Conservation (phyloP, 208 protist genomes). For the Crithidia expoeki region DNA sequence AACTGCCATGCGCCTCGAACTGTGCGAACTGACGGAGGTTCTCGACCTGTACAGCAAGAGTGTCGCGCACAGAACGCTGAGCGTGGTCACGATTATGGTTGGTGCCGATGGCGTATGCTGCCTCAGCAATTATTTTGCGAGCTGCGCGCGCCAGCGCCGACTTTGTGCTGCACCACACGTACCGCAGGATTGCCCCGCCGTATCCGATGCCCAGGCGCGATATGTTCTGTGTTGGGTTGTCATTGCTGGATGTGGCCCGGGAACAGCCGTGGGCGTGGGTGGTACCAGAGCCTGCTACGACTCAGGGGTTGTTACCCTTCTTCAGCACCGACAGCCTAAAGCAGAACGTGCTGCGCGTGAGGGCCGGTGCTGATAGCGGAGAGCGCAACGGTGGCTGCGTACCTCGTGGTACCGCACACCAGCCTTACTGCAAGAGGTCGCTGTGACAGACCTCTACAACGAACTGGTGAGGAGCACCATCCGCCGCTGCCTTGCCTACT, state of each 20-base stretch:
- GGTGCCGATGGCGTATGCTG: slow-evolving; percentile 62
- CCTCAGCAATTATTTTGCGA: slow-evolving; percentile 49
- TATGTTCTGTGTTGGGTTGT: slow-evolving; percentile 65
- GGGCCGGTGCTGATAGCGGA: no score
- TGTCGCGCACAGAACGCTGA: slow-evolving; percentile 64
- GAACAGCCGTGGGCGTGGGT: slow-evolving; percentile 41
- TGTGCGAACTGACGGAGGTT: slow-evolving; percentile 17
- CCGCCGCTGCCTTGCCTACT: no score
- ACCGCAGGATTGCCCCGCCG: slow-evolving; percentile 74
- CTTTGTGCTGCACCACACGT: slow-evolving; percentile 35
- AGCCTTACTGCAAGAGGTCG: no score
- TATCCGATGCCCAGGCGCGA: slow-evolving; percentile 55
- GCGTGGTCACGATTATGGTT: slow-evolving; percentile 70
- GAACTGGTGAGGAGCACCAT: no score
- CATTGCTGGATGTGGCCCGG: slow-evolving; percentile 53
- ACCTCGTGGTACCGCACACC: no score
- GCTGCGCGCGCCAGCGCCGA: no score
- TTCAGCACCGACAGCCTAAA: no score
- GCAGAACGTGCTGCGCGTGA: no score
- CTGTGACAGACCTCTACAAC: no score
- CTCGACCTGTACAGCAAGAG: slow-evolving; percentile 49
- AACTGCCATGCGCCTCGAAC: background rate
- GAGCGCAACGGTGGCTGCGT: no score
- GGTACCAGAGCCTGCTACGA: background rate
- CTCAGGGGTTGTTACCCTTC: no score